These are phyloP conservation scores for Malbranchea cinnamomea DNA, from an alignment of 2,329 filamentous ascomycete species.

Conservation along the genomic window DNA sequence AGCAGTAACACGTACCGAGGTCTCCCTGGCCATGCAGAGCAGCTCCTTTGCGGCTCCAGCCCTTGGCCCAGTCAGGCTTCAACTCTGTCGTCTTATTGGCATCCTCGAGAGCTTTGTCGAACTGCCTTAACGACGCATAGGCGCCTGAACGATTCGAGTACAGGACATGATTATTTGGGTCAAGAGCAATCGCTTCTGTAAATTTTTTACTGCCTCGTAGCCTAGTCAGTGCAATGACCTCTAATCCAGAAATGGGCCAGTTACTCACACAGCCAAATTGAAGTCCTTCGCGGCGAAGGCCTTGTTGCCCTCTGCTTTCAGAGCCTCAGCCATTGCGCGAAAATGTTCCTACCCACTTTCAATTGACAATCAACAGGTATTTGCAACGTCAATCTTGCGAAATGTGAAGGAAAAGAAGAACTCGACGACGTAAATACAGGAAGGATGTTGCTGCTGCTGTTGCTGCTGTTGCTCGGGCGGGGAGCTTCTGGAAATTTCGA, in stretches of 20 bases:
- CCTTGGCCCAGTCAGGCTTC: slow-evolving; percentile 97
- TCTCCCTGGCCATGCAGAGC: slow-evolving; percentile 81
- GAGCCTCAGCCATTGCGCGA: slow-evolving; percentile 53
- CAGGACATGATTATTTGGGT: slow-evolving; percentile 85
- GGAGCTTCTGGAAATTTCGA: slow-evolving; percentile 32
- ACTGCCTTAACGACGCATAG: slow-evolving; percentile 81
- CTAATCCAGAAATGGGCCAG: slow-evolving; percentile 1
- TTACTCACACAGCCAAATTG: slow-evolving; percentile 75
- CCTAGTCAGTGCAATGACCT: slow-evolving; percentile 6
- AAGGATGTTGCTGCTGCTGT: slow-evolving; percentile 2
- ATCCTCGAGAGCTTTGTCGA: slow-evolving; percentile 69
- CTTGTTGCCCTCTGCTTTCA: slow-evolving; percentile 97
- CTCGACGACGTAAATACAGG: not conserved
- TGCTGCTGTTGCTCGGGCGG: slow-evolving; percentile 1
- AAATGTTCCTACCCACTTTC: not conserved
- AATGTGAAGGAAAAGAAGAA: not conserved
- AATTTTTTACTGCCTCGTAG: slow-evolving; percentile 64
- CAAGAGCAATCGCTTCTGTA: slow-evolving; percentile 76
- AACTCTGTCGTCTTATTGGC: slow-evolving; percentile 85
- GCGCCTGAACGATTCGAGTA: slow-evolving; percentile 91
- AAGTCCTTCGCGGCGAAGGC: slow-evolving; percentile 97
- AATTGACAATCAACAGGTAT: slow-evolving; percentile 1
- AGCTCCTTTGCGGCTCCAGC: slow-evolving; percentile 84
- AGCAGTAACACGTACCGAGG: slow-evolving; percentile 37
- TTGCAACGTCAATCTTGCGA: not conserved